These are phyloP conservation scores for Neonectria coccinea DNA, from an alignment of 2,329 filamentous ascomycete species.

Conservation along the genomic window DNA sequence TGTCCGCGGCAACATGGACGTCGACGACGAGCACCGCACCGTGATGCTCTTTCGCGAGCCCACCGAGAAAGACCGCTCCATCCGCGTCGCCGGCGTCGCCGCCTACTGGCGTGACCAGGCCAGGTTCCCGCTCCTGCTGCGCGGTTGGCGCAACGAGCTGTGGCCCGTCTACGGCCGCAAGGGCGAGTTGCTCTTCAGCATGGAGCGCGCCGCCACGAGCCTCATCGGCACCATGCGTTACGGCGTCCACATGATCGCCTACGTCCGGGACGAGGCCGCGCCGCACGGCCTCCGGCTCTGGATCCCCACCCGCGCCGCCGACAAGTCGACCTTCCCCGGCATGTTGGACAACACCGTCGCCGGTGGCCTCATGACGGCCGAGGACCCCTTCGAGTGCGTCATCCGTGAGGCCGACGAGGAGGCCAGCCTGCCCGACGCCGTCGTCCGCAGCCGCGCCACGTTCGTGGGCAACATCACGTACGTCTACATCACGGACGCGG, in stretches of 20 bases:
- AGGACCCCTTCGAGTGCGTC: constrained; percentile 83
- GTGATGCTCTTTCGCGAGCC: constrained; percentile 71
- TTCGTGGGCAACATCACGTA: constrained; percentile 82
- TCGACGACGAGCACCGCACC: constrained; percentile 70
- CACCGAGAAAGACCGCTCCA: constrained; percentile 73
- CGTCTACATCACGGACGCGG: constrained; percentile 80
- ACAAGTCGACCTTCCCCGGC: constrained; percentile 88
- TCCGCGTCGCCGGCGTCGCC: constrained; percentile 66
- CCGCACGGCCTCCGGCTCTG: constrained; percentile 78
- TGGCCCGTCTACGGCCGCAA: constrained; percentile 81
- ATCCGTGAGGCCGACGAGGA: constrained; percentile 91
- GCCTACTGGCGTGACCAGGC: constrained; percentile 75
- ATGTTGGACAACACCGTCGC: constrained; percentile 97
- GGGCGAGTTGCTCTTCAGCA: constrained; percentile 73
- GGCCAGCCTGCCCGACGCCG: constrained; percentile 77
- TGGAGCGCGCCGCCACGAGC: constrained; percentile 80
- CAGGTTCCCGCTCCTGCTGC: constrained; percentile 79
- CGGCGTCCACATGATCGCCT: constrained; percentile 85
- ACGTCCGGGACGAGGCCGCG: constrained; percentile 59
- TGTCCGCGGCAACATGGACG: constrained; percentile 68
- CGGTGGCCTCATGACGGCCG: constrained; percentile 79
- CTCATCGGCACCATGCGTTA: constrained; percentile 83
- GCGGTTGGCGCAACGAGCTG: constrained; percentile 82
- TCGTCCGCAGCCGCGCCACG: constrained; percentile 72
- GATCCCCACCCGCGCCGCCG: constrained; percentile 80